Base-by-base conservation (phyloP, 1,284 basidiomycete species). In the Ustilago sp. region DNA sequence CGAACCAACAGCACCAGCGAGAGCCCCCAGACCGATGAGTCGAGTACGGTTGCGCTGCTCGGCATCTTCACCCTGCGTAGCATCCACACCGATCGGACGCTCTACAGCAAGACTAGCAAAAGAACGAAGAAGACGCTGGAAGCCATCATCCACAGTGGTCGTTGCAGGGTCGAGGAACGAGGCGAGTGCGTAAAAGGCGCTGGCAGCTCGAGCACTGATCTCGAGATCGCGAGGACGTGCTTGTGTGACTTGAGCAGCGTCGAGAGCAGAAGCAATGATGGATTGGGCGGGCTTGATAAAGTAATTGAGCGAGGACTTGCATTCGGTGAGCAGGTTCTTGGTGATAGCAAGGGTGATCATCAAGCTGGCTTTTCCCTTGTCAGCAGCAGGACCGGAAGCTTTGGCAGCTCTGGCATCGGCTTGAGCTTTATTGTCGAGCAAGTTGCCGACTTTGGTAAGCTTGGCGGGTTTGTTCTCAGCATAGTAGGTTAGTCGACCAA, bases 401-500 rank as follows among this genome's bases (percentile, higher is more conserved):
- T 90, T 1, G 91, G 91, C 84, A 91, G 93, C 75, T 87, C 87
- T 67, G 9, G 90, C 90, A 83, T 97, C 94, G 56, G 88, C 85
- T 63, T 87, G 89, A 2, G 93, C 89, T 73, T 93, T 90, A 83
- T 92, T 93, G 86, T 95, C 92, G 56, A 99, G 88, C 85, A 95
- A 93, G 62, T 89, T 89, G 15, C 92, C 92, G 36, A 98, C 89
- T 85, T 96, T 96, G 67, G 91, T 89, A 31, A 98, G 89, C 87
- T 97, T 96, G 38, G 92, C 92, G 1, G 95, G 94, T 80, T 92
- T 91, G 87, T 95, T 94, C 12, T 92, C 91, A 11, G 93, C 94
- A 89, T 94, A 95, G 87, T 98, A 98, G 5, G 93, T 94, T 71
- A 99, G 89, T 53, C 93, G 91, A 62, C 93, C 94, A 38, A 98